Evolutionary conservation across 2,329 filamentous ascomycete genomes (phyloP), one percentile per base, ranked within the genome.

Genomic region (Clonostachys rosea): DNA sequence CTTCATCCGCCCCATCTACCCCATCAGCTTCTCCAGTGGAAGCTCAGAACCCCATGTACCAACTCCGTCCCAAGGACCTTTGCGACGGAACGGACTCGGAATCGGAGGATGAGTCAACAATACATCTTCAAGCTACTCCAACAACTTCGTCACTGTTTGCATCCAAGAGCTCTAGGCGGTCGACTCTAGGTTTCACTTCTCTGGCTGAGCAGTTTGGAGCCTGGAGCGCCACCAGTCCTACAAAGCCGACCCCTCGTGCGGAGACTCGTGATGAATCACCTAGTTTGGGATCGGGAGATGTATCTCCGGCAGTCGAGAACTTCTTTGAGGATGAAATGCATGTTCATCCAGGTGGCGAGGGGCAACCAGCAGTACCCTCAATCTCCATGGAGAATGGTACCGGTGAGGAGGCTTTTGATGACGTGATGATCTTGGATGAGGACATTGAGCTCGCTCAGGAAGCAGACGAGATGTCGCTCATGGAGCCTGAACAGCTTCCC

Each of bases 291-390:
- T 36, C 37, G 10, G 16, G 18, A 7, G 17, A 16, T 11, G 24
- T 39, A 18, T 39, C 36, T 7, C 36, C 36, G 17, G 36, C 17
- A n/a, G 36, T n/a, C 3, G 36, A n/a, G 36, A 39, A 67, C 7
- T 84, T 77, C 60, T 86, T 86, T 45, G 80, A 85, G 11, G 81
- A 85, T 46, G 79, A 79, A 51, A 83, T 84, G 76, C 54, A 64
- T 17, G 54, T 62, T 5, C 61, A 65, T 14, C 54, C 60, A 6
- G 56, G 60, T n/a, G 50, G 55, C 33, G 36, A 39, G 14, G 14
- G 17, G 12, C 36, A 39, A 18, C 14, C 14, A 14, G 14, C 14
- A 18, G 14, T 39, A 7, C 14, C 36, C 14, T n/a, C 14, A 14
- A 39, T 8, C 12, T n/a, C 14, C 14, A 11, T 24, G 16, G 41